Base-by-base conservation (phyloP, 129 eudicot genomes). In the Escallonia rubra region DNA sequence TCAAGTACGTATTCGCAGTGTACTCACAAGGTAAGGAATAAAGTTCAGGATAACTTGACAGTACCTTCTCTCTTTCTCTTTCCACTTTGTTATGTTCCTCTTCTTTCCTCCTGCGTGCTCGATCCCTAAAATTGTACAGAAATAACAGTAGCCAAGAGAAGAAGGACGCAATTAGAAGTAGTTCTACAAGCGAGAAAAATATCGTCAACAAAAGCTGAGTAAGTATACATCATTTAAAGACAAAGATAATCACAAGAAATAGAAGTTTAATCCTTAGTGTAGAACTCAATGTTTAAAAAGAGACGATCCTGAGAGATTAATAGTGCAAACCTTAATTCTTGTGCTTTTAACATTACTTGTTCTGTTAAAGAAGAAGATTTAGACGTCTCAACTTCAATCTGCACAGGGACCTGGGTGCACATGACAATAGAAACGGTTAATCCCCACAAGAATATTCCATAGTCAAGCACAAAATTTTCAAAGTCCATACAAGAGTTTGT, bases 61-160 rank as follows among this genome's bases (percentile, higher is more conserved):
- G 55, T 83, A 92, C 98, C 95, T 88, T 92, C 73, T 88, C 96
- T 74, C 83, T 82, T 64, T 72, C 71, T 42, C 80, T 76, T 71
- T 78, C 96, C 55, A 73, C 34, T 45, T 79, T 86, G 75, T 58
- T 80, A 57, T 86, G 84, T 72, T 78, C 85, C 65, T 77, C 89
- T 77, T 79, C 89, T 77, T 70, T 78, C 77, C 54, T 77, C 72
- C 50, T 81, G 46, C 76, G 80, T 65, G 79, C 84, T 61, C 71
- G 76, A 13, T 79, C 72, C 79, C 96, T 91, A 55, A 63, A 78
- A 65, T 41, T 41, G 13, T 42, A 63, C 63, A 72, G 41, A 49
- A 6, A 45, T 4, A 23, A 41, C 34, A 15, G 63, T 63, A 48
- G 42, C 49, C 3, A 53, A 23, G 54, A 77, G 12, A 59, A 45